Percentiles rank a stretch among this genome's conserved stretches.
Evolutionary conservation across 768 basidiomycete genomes (phyloP).

Genomic region (Pisolithus microcarpus): DNA sequence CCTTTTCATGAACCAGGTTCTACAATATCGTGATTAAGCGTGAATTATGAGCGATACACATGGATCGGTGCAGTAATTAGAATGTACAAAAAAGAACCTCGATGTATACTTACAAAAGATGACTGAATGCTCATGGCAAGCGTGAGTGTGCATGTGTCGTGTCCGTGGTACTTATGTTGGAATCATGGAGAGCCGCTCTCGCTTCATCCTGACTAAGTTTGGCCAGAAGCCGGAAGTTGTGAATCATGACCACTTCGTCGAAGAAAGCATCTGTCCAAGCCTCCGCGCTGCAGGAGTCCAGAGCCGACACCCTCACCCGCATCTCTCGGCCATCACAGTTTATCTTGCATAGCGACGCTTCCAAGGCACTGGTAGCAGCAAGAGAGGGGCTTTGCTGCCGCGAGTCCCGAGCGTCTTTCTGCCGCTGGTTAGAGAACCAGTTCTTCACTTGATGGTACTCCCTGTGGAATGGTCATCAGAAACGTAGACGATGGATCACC

Average conservation of each 20-base stretch:
- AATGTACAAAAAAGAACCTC: constrained; percentile 28
- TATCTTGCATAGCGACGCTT: constrained; percentile 29
- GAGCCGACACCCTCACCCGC: constrained; percentile 42
- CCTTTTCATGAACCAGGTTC: constrained; percentile 13
- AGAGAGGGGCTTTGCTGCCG: constrained; percentile 28
- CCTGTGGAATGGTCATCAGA: constrained; percentile 24
- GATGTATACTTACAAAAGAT: constrained; percentile 25
- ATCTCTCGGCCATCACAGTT: constrained; percentile 34
- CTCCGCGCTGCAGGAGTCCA: constrained; percentile 35
- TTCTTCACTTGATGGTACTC: constrained; percentile 58
- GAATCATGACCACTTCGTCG: constrained; percentile 54
- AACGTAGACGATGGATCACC: not conserved
- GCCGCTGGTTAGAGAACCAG: constrained; percentile 63
- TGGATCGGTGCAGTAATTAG: constrained; percentile 20
- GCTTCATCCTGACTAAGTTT: constrained; percentile 32
- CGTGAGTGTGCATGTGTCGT: constrained; percentile 12
- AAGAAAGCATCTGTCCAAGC: constrained; percentile 59
- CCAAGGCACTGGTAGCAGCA: constrained; percentile 26
- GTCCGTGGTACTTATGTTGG: constrained; percentile 20
- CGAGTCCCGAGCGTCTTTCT: constrained; percentile 34
- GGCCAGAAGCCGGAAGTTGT: constrained; percentile 39
- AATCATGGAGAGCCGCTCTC: constrained; percentile 20
- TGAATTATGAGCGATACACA: constrained; percentile 26
- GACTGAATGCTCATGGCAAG: constrained; percentile 19
- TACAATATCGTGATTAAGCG: constrained; percentile 25